Evolutionary conservation across 2,329 filamentous ascomycete species (phyloP).

Genomic region (Colletotrichum viniferum): DNA sequence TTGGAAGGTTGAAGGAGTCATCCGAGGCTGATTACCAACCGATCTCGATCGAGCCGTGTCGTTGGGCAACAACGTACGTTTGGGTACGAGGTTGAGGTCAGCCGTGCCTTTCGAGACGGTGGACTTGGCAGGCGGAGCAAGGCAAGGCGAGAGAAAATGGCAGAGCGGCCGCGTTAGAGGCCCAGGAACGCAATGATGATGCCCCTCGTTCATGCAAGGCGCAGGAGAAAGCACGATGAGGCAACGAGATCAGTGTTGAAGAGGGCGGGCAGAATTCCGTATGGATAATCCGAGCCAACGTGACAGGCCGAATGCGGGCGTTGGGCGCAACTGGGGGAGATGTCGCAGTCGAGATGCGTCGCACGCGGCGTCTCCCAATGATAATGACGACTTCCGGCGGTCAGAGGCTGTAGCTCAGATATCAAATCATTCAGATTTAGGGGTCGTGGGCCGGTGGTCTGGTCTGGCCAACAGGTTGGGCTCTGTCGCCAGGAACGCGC

Average conservation of each 20-base stretch:
- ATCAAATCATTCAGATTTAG: constrained; percentile 1
- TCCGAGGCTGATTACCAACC: background rate
- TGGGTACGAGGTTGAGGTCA: constrained; percentile 16
- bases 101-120: background rate
- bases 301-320: background rate
- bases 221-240: constrained; percentile 15
- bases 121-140: background rate
- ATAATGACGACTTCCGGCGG: background rate
- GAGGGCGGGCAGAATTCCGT: constrained; percentile 6
- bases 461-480: constrained; percentile 10
- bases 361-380: background rate
- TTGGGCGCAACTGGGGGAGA: background rate
- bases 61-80: constrained; percentile 16
- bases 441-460: constrained; percentile 2
- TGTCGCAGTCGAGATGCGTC: background rate
- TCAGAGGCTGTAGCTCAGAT: constrained; percentile 4
- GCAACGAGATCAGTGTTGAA: constrained; percentile 6
- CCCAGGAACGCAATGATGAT: background rate
- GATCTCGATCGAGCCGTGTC: constrained; percentile 7
- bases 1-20: background rate
- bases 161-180: background rate
- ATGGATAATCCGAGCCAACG: background rate
- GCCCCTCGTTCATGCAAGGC: constrained; percentile 18
- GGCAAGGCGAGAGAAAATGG: background rate
- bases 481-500: constrained; percentile 15